These are phyloP conservation scores for Wallemia hederae DNA, from an alignment of 1,284 basidiomycete genomes.

Conservation along the genomic window DNA sequence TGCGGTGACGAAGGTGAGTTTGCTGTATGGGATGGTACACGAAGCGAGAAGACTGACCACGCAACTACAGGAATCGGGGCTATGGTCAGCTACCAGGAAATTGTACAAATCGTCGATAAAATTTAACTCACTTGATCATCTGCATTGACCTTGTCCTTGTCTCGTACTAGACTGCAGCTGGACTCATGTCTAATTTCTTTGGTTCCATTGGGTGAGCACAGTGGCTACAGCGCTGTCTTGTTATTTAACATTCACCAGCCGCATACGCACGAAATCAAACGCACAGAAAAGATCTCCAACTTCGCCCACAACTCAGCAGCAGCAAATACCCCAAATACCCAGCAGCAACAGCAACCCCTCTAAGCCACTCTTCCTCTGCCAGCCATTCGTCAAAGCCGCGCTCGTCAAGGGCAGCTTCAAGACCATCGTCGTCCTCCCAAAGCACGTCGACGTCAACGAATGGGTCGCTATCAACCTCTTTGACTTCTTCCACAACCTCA, in stretches of 20 bases:
- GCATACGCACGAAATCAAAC: background rate
- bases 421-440: constrained; percentile 88
- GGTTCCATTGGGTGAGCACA: background rate
- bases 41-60: background rate
- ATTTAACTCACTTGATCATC: background rate
- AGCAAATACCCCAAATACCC: background rate
- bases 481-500: constrained; percentile 87
- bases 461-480: constrained; percentile 97
- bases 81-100: background rate
- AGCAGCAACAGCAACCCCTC: too few relatives aligned
- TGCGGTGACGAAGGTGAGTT: constrained; percentile 69
- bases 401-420: constrained; percentile 96
- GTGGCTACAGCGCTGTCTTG: too few relatives aligned
- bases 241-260: background rate
- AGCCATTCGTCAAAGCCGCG: constrained; percentile 83
- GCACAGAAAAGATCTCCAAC: background rate
- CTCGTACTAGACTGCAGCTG: background rate
- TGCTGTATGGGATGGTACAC: too few relatives aligned
- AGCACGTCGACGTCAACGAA: constrained; percentile 90
- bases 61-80: background rate
- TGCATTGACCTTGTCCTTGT: too few relatives aligned
- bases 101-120: background rate
- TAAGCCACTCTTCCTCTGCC: constrained; percentile 61
- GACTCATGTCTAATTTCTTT: background rate
- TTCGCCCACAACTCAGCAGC: background rate